A percentile compares a stretch with the other conserved stretches of the same genome.
Conservation (phyloP, 352 stramenopile genomes). For the Globisporangium heterothallicum region DNA sequence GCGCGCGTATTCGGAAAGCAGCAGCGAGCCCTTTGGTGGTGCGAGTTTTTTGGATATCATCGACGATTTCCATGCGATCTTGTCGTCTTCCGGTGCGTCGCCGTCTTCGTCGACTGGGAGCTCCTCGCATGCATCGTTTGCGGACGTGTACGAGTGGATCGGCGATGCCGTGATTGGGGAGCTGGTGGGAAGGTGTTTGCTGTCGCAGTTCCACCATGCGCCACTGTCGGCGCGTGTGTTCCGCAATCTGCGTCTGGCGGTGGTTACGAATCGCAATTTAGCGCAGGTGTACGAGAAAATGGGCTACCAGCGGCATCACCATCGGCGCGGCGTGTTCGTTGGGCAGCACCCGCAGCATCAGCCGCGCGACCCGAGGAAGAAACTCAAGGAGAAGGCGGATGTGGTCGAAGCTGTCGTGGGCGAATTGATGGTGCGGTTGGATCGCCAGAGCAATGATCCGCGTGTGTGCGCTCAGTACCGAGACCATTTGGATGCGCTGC, state of each 20-base stretch:
- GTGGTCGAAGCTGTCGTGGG: conserved; percentile 63
- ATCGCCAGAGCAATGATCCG: conserved; percentile 22
- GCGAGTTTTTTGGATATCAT: conserved; percentile 10
- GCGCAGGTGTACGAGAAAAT: conserved; percentile 58
- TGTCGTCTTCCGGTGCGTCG: background rate
- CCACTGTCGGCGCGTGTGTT: conserved; percentile 63
- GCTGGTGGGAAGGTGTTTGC: conserved; percentile 50
- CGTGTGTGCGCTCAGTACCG: conserved; percentile 22
- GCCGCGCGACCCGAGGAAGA: conserved; percentile 16
- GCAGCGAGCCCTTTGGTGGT: background rate
- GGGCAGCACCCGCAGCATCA: background rate
- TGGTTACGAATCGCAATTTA: conserved; percentile 74
- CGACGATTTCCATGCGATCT: conserved; percentile 31
- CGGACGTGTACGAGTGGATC: conserved; percentile 74
- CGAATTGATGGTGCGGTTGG: conserved; percentile 51
- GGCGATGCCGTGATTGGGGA: conserved; percentile 74
- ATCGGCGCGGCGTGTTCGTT: background rate
- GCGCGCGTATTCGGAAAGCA: background rate
- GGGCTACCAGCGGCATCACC: conserved; percentile 36
- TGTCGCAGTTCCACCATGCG: conserved; percentile 55
- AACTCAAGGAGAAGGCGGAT: conserved; percentile 57
- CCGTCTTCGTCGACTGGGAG: background rate
- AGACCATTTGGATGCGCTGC: conserved; percentile 43
- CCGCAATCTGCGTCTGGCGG: conserved; percentile 47
- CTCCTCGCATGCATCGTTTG: conserved; percentile 17